These are phyloP conservation scores for Penicillium sp. DNA, from an alignment of 2,329 filamentous ascomycete species.

Conservation along the genomic window DNA sequence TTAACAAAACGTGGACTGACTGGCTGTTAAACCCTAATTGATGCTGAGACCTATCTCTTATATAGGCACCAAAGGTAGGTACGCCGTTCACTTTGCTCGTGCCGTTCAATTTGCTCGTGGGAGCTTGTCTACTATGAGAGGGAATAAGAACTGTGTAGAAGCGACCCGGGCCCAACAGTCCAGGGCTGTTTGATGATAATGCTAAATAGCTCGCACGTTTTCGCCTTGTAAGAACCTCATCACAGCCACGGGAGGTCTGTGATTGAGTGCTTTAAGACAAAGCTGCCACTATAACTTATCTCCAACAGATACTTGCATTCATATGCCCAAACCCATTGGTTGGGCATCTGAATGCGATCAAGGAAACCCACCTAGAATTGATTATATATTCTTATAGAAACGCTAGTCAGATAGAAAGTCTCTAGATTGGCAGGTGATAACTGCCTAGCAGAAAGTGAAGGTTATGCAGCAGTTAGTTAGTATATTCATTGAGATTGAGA, in stretches of 20 bases:
- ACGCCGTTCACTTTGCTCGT: not conserved
- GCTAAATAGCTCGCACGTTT: constrained; percentile 2
- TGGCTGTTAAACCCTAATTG: not conserved
- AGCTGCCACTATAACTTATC: constrained; percentile 3
- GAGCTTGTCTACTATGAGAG: constrained; percentile 1
- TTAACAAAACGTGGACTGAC: not conserved
- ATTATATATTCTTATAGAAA: constrained; percentile 2
- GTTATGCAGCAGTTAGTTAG: constrained; percentile 3
- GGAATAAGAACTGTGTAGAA: constrained; percentile 7
- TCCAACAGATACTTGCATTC: constrained; percentile 1
- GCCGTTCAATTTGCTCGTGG: not conserved
- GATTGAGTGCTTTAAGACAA: constrained; percentile 3
- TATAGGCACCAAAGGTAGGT: too few relatives aligned
- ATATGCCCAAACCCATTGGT: not conserved
- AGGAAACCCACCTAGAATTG: not conserved
- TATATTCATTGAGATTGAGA: constrained; percentile 1
- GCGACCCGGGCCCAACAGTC: too few relatives aligned
- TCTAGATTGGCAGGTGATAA: not conserved
- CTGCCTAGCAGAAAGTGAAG: constrained; percentile 1
- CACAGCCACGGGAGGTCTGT: not conserved
- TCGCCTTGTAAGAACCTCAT: not conserved
- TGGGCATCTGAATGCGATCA: constrained; percentile 2
- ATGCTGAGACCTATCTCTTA: not conserved
- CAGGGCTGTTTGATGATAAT: not conserved
- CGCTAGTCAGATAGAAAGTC: not conserved